phyloP scores from a whole-genome alignment of 768 basidiomycete genomes.

The Psilocybe cyanescens region DNA sequence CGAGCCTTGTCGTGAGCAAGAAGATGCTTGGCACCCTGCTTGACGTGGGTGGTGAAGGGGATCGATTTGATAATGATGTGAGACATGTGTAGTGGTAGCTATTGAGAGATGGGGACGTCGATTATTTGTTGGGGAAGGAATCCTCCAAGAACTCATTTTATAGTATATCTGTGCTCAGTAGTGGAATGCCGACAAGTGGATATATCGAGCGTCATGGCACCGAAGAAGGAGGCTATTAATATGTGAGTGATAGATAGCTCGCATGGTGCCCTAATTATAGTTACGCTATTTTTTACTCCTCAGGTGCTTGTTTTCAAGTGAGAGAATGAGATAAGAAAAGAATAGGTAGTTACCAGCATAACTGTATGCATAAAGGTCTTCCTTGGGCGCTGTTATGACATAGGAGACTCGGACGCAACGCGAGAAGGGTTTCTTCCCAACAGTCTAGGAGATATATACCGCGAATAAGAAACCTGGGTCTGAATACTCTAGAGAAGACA shows the following conservation, averaged over 20 bases:
- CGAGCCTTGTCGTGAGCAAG: slow-evolving; percentile 57
- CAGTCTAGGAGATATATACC: neutral
- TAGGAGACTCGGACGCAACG: neutral
- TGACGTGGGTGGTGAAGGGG: slow-evolving; percentile 50
- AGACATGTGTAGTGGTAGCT: slow-evolving; percentile 7
- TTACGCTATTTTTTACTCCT: neutral
- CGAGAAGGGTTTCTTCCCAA: neutral
- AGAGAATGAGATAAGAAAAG: neutral
- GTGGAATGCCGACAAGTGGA: neutral
- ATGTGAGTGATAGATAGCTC: neutral
- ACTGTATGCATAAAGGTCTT: neutral
- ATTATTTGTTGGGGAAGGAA: neutral
- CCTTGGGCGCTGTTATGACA: neutral
- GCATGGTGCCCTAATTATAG: neutral
- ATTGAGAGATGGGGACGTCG: neutral
- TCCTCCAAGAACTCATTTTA: neutral
- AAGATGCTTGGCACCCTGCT: slow-evolving; percentile 48
- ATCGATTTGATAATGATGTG: slow-evolving; percentile 23
- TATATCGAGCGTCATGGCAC: slow-evolving; percentile 1
- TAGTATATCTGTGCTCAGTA: neutral
- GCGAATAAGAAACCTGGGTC: neutral
- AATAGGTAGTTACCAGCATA: neutral
- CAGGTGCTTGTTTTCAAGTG: neutral
- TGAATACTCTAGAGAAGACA: neutral
- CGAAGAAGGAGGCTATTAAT: neutral